Percentiles rank a stretch among this genome's conserved stretches.
These are phyloP conservation scores for Schizothecium vesticola DNA, from an alignment of 495 filamentous ascomycete genomes.

Conservation along the genomic window DNA sequence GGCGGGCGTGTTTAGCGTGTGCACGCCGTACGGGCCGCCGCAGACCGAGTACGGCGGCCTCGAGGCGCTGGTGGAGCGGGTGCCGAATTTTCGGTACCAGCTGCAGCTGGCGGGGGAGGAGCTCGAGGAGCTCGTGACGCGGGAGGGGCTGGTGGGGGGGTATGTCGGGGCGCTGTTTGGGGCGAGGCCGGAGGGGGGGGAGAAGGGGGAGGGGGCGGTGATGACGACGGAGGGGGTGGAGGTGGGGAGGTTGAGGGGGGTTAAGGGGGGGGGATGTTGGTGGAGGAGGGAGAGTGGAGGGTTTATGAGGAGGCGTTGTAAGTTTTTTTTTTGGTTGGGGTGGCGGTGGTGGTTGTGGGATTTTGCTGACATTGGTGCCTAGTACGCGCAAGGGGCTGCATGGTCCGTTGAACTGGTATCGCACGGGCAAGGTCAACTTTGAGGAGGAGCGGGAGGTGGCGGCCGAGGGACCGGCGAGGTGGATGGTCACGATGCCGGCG, in stretches of 20 bases:
- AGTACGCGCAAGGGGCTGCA: conserved; percentile 61
- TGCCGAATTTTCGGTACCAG: conserved; percentile 82
- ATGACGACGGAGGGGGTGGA: conserved; percentile 50
- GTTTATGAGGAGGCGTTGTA: conserved; percentile 64
- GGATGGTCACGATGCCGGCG: conserved; percentile 56
- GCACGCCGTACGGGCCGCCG: conserved; percentile 64
- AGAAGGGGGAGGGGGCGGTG: conserved; percentile 50
- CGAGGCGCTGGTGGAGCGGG: conserved; percentile 48
- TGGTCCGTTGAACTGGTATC: conserved; percentile 84
- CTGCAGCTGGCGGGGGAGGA: conserved; percentile 64
- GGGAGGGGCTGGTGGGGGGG: conserved; percentile 50
- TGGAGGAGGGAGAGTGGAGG: conserved; percentile 66
- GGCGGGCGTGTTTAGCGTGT: conserved; percentile 67
- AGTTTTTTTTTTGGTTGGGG: not conserved
- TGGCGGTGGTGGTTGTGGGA: not conserved
- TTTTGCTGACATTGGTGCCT: not conserved
- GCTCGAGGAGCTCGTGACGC: conserved; percentile 56
- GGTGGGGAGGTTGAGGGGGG: conserved; percentile 41
- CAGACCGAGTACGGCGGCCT: conserved; percentile 35
- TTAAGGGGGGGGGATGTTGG: conserved; percentile 47
- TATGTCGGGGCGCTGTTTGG: conserved; percentile 69
- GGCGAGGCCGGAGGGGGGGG: conserved; percentile 50
- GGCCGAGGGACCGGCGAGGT: conserved; percentile 17
- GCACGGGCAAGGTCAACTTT: conserved; percentile 62
- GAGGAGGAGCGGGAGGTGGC: conserved; percentile 60